A percentile compares a stretch with the other conserved stretches of the same genome.
Evolutionary conservation across 129 eudicot genomes (phyloP).

Genomic region (Flaveria ramosissima): DNA sequence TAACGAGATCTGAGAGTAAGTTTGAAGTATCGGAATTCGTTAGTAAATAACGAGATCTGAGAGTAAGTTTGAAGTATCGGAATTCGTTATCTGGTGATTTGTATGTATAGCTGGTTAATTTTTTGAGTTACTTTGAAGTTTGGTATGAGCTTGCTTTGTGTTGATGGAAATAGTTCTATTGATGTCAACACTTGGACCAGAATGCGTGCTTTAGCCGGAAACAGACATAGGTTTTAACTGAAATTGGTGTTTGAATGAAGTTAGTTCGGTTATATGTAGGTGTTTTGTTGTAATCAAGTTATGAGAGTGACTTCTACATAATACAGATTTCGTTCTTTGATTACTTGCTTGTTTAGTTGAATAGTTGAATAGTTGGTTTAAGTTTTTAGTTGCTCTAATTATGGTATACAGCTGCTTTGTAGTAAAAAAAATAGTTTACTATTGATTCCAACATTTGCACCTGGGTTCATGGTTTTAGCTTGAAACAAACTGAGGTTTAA

Average conservation of each 20-base stretch:
- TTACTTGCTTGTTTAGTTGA: not conserved
- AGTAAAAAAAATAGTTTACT: not conserved
- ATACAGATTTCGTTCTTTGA: not conserved
- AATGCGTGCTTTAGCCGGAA: not conserved
- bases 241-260: not conserved
- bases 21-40: slow-evolving; percentile 4
- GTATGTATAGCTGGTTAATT: not conserved
- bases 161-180: not conserved
- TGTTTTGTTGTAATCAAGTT: not conserved
- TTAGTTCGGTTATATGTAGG: not conserved
- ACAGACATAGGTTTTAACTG: not conserved
- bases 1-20: slow-evolving; percentile 19
- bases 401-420: not conserved
- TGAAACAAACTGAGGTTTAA: not conserved
- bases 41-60: slow-evolving; percentile 8
- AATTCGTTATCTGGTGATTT: slow-evolving; percentile 8
- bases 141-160: not conserved
- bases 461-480: not conserved
- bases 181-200: not conserved
- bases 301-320: not conserved
- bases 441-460: not conserved
- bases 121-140: not conserved
- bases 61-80: slow-evolving; percentile 15
- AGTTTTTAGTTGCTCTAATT: not conserved
- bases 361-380: not conserved